Percentiles rank a stretch among this genome's conserved stretches.
Conservation (phyloP, 164 flowering plant species). For the Brasenia schreberi region DNA sequence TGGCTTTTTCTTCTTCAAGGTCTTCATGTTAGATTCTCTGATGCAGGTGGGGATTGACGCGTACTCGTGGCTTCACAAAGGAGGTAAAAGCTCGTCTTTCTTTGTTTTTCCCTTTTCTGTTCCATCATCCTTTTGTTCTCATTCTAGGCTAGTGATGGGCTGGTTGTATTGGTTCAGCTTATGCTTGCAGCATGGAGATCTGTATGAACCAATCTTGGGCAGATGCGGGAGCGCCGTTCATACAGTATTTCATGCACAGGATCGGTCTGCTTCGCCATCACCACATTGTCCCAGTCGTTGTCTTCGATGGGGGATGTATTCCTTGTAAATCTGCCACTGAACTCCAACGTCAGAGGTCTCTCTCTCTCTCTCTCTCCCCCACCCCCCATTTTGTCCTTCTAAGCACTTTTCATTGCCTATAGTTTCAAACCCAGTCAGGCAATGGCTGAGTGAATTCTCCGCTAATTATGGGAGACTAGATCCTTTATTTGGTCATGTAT, state of each 20-base stretch:
- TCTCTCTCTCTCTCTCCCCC: background rate
- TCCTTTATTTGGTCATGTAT: no score
- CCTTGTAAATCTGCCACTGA: slow-evolving; percentile 63
- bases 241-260: slow-evolving; percentile 77
- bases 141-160: background rate
- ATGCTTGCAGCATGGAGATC: slow-evolving; percentile 89
- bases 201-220: slow-evolving; percentile 32
- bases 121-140: no score
- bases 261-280: slow-evolving; percentile 58
- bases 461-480: no score
- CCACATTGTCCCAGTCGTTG: slow-evolving; percentile 66
- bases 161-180: slow-evolving; percentile 25
- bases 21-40: background rate
- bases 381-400: background rate
- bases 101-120: no score
- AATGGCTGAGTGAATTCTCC: no score
- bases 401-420: no score
- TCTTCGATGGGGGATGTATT: slow-evolving; percentile 65
- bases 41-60: slow-evolving; percentile 84
- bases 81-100: slow-evolving; percentile 32
- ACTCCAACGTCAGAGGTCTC: slow-evolving; percentile 42
- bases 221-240: slow-evolving; percentile 32
- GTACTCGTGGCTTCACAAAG: slow-evolving; percentile 92
- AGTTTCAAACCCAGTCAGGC: no score
- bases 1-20: background rate